Conservation (phyloP, 768 basidiomycete species). For the Leccinum sublutescens region DNA sequence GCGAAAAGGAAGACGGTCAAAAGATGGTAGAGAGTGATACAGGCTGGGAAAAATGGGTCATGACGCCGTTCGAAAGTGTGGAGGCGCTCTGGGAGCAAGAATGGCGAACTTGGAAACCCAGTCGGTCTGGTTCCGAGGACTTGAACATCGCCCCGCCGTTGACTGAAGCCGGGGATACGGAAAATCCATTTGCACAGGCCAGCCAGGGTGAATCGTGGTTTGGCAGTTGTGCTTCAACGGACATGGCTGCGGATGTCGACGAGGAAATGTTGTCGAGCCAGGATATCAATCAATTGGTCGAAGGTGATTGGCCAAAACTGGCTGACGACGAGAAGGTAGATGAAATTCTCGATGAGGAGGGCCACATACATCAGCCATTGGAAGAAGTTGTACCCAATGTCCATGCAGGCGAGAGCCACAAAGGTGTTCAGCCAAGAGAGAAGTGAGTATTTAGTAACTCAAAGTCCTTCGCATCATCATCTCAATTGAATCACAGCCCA, state of each 20-base stretch:
- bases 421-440: not conserved
- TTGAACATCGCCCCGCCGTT: constrained; percentile 19
- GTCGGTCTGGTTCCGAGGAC: constrained; percentile 4
- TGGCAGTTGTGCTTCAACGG: constrained; percentile 1
- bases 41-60: constrained; percentile 71
- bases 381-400: not conserved
- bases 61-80: constrained; percentile 88
- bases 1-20: constrained; percentile 35
- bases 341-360: constrained; percentile 13
- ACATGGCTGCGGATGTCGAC: constrained; percentile 30
- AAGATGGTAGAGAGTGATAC: constrained; percentile 21
- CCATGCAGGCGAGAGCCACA: not conserved
- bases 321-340: constrained; percentile 11
- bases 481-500: not conserved
- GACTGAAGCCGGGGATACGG: constrained; percentile 6
- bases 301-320: constrained; percentile 20
- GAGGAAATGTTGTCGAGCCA: constrained; percentile 33
- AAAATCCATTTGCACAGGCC: constrained; percentile 26
- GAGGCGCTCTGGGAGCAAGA: constrained; percentile 79
- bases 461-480: not conserved
- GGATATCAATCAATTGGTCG: constrained; percentile 31
- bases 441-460: constrained; percentile 1
- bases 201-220: constrained; percentile 18
- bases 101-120: constrained; percentile 58
- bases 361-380: not conserved